Evolutionary conservation across 805 yeast genomes (phyloP), one percentile per base, ranked within the genome.

Genomic region (Tanozyma kutaoensis): DNA sequence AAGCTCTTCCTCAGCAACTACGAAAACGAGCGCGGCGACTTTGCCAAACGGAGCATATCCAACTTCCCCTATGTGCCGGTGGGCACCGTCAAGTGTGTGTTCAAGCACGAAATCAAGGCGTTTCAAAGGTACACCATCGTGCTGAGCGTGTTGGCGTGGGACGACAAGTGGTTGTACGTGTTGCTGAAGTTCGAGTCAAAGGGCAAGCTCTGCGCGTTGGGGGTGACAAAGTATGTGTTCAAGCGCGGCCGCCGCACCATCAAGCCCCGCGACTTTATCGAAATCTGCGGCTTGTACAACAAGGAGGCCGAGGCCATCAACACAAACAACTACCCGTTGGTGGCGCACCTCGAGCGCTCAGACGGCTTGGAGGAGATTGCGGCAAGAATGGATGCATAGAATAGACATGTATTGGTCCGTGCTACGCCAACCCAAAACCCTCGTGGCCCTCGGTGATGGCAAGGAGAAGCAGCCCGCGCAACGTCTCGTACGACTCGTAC

Each of bases 391-490:
- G 3, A 30, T 52, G n/a, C 30, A 58, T 13, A 30, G 49, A 5
- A 30, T 59, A 22, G 46, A 52, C 5, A 34, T 56, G 5, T 32
- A 53, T 9, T 59, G 48, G 39, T n/a, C n/a, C n/a, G n/a, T n/a
- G n/a, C n/a, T n/a, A 56, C 8, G 88, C 93, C 46, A 85, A 66
- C 9, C 96, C 97, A 56, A 91, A 91, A 3, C 97, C 97, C 59
- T 82, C 95, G 43, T 80, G 78, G 12, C 97, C 97, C 52, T 91
- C 98, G 15, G 85, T 80, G 12, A 91, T 72, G 0, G 98, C 96
- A 38, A 80, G 48, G 37, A 86, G 54, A 35, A 91, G 50, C 1
- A 91, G 73, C 2, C 82, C 78, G 35, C 96, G 69, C 28, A 91
- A 62, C 13, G 80, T 74, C 30, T 84, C 95, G 47, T 88, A 91